phyloP scores from a whole-genome alignment of 768 basidiomycete genomes.

The Boletus subparvulus region DNA sequence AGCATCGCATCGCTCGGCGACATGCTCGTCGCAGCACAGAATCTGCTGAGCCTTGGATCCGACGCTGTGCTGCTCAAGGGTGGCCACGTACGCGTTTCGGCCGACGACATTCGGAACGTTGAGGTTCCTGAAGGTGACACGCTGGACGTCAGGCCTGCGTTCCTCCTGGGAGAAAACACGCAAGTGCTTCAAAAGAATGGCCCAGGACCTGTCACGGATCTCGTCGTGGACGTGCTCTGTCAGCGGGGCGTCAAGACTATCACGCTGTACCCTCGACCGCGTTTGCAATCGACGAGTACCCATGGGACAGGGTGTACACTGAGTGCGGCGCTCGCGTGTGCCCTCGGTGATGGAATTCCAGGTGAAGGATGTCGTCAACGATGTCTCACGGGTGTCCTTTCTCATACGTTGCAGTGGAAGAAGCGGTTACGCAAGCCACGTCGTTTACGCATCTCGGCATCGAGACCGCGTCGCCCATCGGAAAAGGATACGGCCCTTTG shows the following conservation, averaged over 20 bases:
- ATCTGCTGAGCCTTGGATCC: constrained; percentile 48
- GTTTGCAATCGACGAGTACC: constrained; percentile 67
- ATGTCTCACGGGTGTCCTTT: background rate
- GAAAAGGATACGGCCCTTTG: constrained; percentile 78
- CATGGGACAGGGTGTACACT: constrained; percentile 95
- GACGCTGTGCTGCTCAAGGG: constrained; percentile 79
- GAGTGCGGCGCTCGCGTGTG: constrained; percentile 75
- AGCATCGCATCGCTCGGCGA: constrained; percentile 49
- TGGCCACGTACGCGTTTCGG: constrained; percentile 60
- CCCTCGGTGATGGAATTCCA: constrained; percentile 50
- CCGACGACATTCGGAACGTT: constrained; percentile 44
- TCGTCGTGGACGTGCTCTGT: constrained; percentile 68
- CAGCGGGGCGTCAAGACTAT: constrained; percentile 32
- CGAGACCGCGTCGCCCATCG: constrained; percentile 62
- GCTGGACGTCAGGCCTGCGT: constrained; percentile 44
- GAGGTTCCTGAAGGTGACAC: constrained; percentile 24
- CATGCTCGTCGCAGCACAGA: constrained; percentile 58
- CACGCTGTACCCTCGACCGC: constrained; percentile 59
- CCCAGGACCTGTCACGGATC: constrained; percentile 6
- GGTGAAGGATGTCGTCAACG: constrained; percentile 31
- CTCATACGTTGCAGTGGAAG: constrained; percentile 40
- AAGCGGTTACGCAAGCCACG: constrained; percentile 61
- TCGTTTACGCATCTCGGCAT: constrained; percentile 78
- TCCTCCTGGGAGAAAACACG: constrained; percentile 54
- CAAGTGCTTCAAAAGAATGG: constrained; percentile 49